These are phyloP conservation scores for Penicillium decumbens DNA, from an alignment of 2,329 filamentous ascomycete species.

Conservation along the genomic window DNA sequence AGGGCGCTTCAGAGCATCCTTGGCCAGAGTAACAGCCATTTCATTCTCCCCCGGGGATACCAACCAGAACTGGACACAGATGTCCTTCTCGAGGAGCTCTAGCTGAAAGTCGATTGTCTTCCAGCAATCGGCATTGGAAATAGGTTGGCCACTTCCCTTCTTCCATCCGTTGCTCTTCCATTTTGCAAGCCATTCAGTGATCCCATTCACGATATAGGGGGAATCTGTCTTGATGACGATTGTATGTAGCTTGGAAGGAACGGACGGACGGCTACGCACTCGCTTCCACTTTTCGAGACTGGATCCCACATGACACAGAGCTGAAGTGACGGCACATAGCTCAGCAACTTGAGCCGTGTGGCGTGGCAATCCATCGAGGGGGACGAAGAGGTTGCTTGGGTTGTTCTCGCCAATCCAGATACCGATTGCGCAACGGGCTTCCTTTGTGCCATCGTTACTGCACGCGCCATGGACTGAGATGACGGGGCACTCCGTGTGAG, in stretches of 20 bases:
- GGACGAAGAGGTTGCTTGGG: constrained; percentile 2
- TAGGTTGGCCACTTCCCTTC: constrained; percentile 18
- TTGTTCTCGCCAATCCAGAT: not conserved
- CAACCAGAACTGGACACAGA: constrained; percentile 27
- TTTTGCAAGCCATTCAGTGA: constrained; percentile 29
- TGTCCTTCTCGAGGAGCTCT: constrained; percentile 15
- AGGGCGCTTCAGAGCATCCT: not conserved
- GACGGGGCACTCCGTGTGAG: not conserved
- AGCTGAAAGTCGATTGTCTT: constrained; percentile 16
- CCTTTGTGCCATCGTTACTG: not conserved
- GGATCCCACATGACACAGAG: constrained; percentile 1
- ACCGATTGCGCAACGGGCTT: not conserved
- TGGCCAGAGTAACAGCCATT: not conserved
- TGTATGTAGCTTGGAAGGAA: constrained; percentile 1
- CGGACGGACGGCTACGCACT: not conserved
- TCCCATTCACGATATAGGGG: constrained; percentile 31
- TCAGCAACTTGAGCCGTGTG: constrained; percentile 19
- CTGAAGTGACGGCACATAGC: constrained; percentile 16
- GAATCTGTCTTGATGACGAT: constrained; percentile 33
- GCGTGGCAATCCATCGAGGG: constrained; percentile 5
- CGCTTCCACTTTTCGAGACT: not conserved
- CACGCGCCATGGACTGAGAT: not conserved
- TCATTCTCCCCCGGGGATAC: constrained; percentile 21
- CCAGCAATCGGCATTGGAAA: constrained; percentile 25
- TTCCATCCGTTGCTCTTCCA: constrained; percentile 32